These are phyloP conservation scores for Pseudognaphalium luteoalbum DNA, from an alignment of 129 eudicot species.

Conservation along the genomic window DNA sequence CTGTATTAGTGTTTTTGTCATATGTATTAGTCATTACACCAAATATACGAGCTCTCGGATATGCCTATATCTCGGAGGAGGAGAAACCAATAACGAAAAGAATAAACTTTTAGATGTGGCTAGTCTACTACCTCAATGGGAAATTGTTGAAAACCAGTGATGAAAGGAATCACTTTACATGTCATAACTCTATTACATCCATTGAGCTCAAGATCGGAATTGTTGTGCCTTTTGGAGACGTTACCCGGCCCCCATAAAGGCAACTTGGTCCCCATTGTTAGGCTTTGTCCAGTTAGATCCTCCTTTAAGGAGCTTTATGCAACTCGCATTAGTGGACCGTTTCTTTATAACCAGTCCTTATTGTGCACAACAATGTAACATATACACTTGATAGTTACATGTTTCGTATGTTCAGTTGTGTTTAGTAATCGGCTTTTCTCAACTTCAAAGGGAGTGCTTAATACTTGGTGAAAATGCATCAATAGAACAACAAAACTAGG, in stretches of 20 bases:
- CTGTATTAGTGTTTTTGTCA: no score
- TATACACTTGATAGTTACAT: no score
- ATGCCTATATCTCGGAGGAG: neutral
- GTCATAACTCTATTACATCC: neutral
- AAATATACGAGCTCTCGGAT: neutral
- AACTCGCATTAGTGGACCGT: slow-evolving; percentile 10
- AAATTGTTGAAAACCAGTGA: neutral
- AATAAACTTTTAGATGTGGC: neutral
- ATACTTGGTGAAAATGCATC: neutral
- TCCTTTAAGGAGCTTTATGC: slow-evolving; percentile 18
- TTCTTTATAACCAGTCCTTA: slow-evolving; percentile 4
- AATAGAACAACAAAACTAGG: neutral
- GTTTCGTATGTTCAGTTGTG: no score
- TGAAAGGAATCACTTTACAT: neutral
- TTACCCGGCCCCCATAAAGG: slow-evolving; percentile 5
- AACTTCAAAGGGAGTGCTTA: no score
- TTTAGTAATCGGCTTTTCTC: no score
- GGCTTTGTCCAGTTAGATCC: slow-evolving; percentile 16
- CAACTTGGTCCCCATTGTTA: slow-evolving; percentile 21
- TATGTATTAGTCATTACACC: no score
- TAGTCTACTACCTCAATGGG: neutral
- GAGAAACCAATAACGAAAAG: neutral
- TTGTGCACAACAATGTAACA: neutral
- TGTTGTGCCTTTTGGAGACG: slow-evolving; percentile 27
- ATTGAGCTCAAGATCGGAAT: neutral